phyloP scores from a whole-genome alignment of 805 yeast species.

The Pichia gijzeniarum region DNA sequence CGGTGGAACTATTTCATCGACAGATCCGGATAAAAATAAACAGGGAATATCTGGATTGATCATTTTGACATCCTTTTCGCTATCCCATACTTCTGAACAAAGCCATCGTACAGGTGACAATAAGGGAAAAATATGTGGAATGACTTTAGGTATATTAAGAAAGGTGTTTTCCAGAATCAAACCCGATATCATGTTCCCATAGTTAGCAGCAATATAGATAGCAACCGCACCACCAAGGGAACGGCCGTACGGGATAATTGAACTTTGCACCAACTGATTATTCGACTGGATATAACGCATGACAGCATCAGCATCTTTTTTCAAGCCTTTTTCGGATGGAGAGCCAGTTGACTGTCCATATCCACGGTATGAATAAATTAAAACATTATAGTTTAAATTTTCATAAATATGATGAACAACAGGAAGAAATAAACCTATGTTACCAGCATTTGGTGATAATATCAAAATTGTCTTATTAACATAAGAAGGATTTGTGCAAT shows the following conservation, averaged over 20 bases:
- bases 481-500: constrained; percentile 32
- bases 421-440: constrained; percentile 86
- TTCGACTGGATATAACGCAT: constrained; percentile 52
- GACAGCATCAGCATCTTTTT: constrained; percentile 72
- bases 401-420: constrained; percentile 64
- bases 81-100: constrained; percentile 81
- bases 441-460: constrained; percentile 86
- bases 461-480: constrained; percentile 54
- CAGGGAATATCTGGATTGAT: constrained; percentile 55
- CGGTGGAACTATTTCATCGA: constrained; percentile 92
- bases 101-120: constrained; percentile 41
- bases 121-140: constrained; percentile 69
- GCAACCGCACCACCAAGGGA: constrained; percentile 96
- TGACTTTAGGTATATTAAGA: constrained; percentile 60
- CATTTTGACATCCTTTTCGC: constrained; percentile 50
- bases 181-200: constrained; percentile 42
- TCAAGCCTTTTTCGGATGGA: constrained; percentile 74
- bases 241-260: constrained; percentile 73
- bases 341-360: constrained; percentile 76
- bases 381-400: constrained; percentile 63
- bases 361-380: constrained; percentile 85
- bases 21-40: constrained; percentile 62
- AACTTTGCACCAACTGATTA: constrained; percentile 43
- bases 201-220: constrained; percentile 65
- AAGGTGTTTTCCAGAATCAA: constrained; percentile 85